Evolutionary conservation across 2,329 filamentous ascomycete genomes (phyloP), one percentile per base, ranked within the genome.

Genomic region (Raffaelea deltoideospora): DNA sequence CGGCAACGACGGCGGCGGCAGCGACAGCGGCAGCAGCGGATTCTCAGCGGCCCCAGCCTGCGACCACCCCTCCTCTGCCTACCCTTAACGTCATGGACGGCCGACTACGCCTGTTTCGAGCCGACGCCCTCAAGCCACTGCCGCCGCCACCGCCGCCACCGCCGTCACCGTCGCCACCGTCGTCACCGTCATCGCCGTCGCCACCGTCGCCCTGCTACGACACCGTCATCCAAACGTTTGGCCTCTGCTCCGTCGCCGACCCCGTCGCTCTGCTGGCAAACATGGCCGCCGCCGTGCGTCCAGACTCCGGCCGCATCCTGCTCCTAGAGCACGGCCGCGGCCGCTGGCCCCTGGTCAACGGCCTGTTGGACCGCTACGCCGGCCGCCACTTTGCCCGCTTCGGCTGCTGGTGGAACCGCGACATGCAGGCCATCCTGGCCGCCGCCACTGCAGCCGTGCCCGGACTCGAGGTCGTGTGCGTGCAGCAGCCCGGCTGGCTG

Each of bases 321-420:
- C 56, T 79, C 34, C 54, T 79, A 9, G 74, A 78, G 53, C 74
- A 78, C 55, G 74, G 74, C 19, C 65, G 69, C 41, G 70, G 69
- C 14, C 60, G 54, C 48, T 73, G 61, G 52, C 58, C 60, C 6
- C 56, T 69, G 37, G 54, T 78, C 24, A 77, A 79, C 48, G 53
- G 57, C 10, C 45, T 69, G 15, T 53, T 79, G 23, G 73, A 79
- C 53, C 58, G 55, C 43, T 63, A 64, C 39, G 73, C 74, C 0
- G 53, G 55, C 14, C 54, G 56, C 18, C 74, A 78, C 47, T 76
- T 74, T 40, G 56, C 59, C 18, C 64, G 67, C 46, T 78, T 71
- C 48, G 74, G 74, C 3, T 79, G 74, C 55, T 78, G 74, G 74
- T 78, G 72, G 72, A 79, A 79, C 54, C 59, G 74, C 36, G 73